Evolutionary conservation across 139 green algal species (phyloP).

Genomic region (Dunaliella primolecta): DNA sequence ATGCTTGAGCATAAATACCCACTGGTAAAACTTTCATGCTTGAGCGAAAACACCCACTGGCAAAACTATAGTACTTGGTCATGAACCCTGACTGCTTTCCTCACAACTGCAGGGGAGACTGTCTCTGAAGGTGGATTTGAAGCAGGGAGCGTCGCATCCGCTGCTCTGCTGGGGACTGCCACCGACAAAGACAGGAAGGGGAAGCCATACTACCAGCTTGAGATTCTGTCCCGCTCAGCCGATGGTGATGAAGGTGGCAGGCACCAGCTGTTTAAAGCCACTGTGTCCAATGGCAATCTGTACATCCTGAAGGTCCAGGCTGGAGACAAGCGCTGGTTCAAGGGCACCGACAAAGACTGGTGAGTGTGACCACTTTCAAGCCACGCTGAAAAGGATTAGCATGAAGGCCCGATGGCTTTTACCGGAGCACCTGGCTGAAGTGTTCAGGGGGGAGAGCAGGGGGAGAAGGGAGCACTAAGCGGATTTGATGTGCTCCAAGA

Average conservation of each 20-base stretch:
- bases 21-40: not conserved
- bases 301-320: constrained; percentile 84
- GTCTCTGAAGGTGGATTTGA: constrained; percentile 93
- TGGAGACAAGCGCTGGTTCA: constrained; percentile 97
- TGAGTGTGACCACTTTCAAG: not conserved
- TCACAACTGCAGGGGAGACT: constrained; percentile 65
- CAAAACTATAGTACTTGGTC: not conserved
- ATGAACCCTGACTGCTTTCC: not conserved
- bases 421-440: too few species aligned
- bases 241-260: constrained; percentile 96
- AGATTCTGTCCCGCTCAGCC: constrained; percentile 75
- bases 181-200: constrained; percentile 83
- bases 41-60: not conserved
- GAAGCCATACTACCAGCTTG: constrained; percentile 95
- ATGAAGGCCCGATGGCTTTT: too few species aligned
- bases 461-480: too few species aligned
- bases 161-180: constrained; percentile 76
- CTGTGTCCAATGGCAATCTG: constrained; percentile 83
- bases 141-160: constrained; percentile 73
- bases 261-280: constrained; percentile 91
- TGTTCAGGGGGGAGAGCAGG: too few species aligned
- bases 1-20: not conserved
- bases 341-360: constrained; percentile 76
- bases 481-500: too few species aligned
- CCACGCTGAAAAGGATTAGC: too few species aligned